Conservation (phyloP, 2,329 filamentous ascomycete genomes). For the Cadophora sp. region DNA sequence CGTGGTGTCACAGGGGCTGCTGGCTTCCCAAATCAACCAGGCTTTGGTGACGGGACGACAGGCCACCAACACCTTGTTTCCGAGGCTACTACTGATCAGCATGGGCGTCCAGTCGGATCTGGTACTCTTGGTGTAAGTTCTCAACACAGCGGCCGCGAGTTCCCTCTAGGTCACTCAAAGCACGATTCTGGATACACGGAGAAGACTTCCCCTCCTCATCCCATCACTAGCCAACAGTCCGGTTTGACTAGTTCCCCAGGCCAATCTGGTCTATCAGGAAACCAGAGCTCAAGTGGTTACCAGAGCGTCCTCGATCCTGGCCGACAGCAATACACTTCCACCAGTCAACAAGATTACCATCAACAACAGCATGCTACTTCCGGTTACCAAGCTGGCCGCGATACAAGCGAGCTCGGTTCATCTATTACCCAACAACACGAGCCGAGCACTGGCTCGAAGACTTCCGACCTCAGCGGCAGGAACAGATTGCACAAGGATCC, state of each 20-base stretch:
- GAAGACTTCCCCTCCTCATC: not conserved
- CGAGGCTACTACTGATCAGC: slow-evolving; percentile 19
- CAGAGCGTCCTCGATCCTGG: not conserved
- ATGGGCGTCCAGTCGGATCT: slow-evolving; percentile 8
- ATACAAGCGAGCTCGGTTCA: slow-evolving; percentile 1
- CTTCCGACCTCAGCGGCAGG: slow-evolving; percentile 25
- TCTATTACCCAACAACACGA: not conserved
- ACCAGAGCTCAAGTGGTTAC: slow-evolving; percentile 4
- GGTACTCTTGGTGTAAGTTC: slow-evolving; percentile 12
- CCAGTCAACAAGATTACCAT: not conserved
- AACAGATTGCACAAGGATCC: slow-evolving; percentile 40
- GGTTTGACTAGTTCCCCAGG: slow-evolving; percentile 11
- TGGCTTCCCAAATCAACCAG: slow-evolving; percentile 21
- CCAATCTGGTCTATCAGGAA: not conserved
- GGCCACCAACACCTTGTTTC: slow-evolving; percentile 8
- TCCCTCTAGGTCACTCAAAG: slow-evolving; percentile 22
- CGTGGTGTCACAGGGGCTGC: slow-evolving; percentile 32
- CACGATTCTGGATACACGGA: slow-evolving; percentile 11
- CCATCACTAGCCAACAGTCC: slow-evolving; percentile 8
- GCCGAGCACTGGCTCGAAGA: slow-evolving; percentile 7
- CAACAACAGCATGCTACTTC: slow-evolving; percentile 6
- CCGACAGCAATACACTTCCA: not conserved
- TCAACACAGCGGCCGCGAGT: slow-evolving; percentile 20
- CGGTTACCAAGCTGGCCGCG: not conserved
- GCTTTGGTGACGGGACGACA: slow-evolving; percentile 23